Evolutionary conservation across 2,329 filamentous ascomycete genomes (phyloP), one percentile per base, ranked within the genome.

Genomic region (Diaporthe sp.): DNA sequence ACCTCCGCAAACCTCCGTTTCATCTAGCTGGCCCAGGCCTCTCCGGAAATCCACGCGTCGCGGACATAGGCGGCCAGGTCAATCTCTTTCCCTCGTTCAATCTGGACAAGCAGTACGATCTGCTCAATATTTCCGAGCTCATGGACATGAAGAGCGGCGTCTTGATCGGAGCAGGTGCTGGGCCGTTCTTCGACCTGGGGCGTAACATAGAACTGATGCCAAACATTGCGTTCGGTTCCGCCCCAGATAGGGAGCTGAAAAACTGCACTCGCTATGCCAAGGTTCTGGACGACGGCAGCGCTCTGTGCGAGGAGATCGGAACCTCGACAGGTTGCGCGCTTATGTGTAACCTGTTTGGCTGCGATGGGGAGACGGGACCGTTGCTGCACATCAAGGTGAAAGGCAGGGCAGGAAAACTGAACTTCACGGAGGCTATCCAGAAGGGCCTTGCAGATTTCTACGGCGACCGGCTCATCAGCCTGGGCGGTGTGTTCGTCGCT

Each of bases 281-380:
- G 68, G 77, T 82, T 38, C 19, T 38, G 28, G 71, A 78, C 4
- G 73, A 78, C n/a, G 73, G 68, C 2, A 35, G 71, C 61, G 57
- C 45, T 47, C 30, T 64, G 38, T 72, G 70, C 22, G 57, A 72
- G 42, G 19, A n/a, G 8, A 52, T 71, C 4, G 79, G 78, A n/a
- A 72, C 61, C 3, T 81, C 76, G 4, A 78, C 80, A 1, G 83
- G 83, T 40, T 86, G 82, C 74, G 84, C 78, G 0, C 76, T 87
- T 12, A 87, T 87, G 86, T 81, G 81, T 47, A 87, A 87, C 70
- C 77, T 87, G 0, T 85, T 82, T 61, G 84, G 85, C 0, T 85
- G 80, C 0, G 73, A 77, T 3, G 85, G 85, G 0, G 38, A 77
- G 1, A 38, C 80, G 0, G 85, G 85, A 0, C 78, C 80, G 0